phyloP scores from a whole-genome alignment of 768 basidiomycete species.

The Filobasidium floriforme region DNA sequence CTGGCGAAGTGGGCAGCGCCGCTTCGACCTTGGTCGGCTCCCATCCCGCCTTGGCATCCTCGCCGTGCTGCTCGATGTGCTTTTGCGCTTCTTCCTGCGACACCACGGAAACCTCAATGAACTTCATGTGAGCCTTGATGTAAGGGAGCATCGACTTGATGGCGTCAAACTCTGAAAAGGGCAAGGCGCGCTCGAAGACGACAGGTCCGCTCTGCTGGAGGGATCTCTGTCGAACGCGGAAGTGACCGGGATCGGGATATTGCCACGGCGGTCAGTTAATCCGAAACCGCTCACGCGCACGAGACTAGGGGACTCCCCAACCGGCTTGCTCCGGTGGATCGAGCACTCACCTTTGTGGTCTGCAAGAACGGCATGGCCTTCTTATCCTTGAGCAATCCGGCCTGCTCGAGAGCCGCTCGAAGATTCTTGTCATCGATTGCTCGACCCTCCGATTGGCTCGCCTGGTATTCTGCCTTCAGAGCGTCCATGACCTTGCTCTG shows the following conservation, averaged over 20 bases:
- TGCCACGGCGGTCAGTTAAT: not conserved
- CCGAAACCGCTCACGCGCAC: not conserved
- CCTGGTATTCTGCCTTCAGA: slow-evolving; percentile 61
- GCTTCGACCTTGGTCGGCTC: slow-evolving; percentile 63
- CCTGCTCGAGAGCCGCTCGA: slow-evolving; percentile 58
- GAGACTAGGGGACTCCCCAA: not conserved
- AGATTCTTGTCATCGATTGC: slow-evolving; percentile 77
- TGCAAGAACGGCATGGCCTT: slow-evolving; percentile 91
- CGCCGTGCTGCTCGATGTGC: slow-evolving; percentile 52
- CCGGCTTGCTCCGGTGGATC: not conserved
- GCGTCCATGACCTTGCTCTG: slow-evolving; percentile 73
- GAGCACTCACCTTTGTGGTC: slow-evolving; percentile 67
- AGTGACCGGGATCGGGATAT: slow-evolving; percentile 20
- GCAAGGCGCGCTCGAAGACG: slow-evolving; percentile 73
- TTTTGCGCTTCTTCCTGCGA: slow-evolving; percentile 65
- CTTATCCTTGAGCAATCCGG: slow-evolving; percentile 90
- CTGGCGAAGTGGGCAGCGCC: slow-evolving; percentile 81
- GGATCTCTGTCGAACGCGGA: not conserved
- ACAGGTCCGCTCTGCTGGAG: slow-evolving; percentile 48
- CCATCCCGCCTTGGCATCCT: slow-evolving; percentile 55
- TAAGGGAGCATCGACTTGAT: slow-evolving; percentile 67
- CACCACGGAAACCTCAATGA: slow-evolving; percentile 51
- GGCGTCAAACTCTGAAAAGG: slow-evolving; percentile 73
- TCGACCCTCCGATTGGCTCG: slow-evolving; percentile 46
- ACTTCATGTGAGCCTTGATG: slow-evolving; percentile 56